Evolutionary conservation across 257 asterid species (phyloP).

Genomic region (Leonotis leonurus): DNA sequence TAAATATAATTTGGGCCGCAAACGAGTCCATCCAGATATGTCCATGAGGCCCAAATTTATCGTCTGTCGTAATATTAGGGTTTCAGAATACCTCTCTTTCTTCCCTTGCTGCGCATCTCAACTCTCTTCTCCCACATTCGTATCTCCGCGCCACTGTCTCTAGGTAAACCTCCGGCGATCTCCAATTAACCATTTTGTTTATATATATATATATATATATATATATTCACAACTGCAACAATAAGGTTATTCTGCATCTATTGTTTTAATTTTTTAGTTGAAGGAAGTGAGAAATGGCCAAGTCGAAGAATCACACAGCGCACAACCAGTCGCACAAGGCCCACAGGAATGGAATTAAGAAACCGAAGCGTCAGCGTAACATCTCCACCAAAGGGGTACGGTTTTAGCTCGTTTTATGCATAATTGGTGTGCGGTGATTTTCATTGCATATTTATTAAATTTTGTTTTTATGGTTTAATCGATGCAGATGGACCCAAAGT

Average conservation of each 20-base stretch:
- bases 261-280: neutral
- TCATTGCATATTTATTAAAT: neutral
- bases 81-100: no score
- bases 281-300: slow-evolving; percentile 44
- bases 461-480: neutral
- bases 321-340: slow-evolving; percentile 89
- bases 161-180: neutral
- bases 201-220: neutral
- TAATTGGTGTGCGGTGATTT: neutral
- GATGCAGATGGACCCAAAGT: slow-evolving; percentile 80
- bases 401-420: neutral
- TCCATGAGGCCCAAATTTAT: no score
- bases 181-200: neutral
- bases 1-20: no score
- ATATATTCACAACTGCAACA: neutral
- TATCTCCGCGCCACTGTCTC: neutral
- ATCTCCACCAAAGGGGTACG: slow-evolving; percentile 76
- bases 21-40: no score
- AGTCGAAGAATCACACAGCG: slow-evolving; percentile 90
- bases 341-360: slow-evolving; percentile 85
- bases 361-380: slow-evolving; percentile 65
- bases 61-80: no score
- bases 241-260: neutral
- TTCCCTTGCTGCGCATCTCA: no score
- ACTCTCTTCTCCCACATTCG: neutral